Base-by-base conservation (phyloP, 345 rosid species). In the Arabis hirsuta region DNA sequence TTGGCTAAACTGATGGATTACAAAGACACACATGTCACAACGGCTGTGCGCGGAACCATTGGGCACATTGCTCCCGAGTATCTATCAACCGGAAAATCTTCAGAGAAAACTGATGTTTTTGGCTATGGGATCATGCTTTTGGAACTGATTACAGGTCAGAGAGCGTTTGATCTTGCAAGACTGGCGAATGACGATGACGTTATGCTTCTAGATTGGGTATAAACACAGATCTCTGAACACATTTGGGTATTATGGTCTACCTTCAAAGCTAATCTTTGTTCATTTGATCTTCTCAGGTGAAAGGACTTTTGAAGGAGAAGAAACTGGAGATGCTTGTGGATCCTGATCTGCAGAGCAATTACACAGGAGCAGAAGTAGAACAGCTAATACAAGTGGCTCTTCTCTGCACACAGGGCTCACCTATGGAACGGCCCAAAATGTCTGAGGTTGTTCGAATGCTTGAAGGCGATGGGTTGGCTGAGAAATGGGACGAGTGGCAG, bases 21-120 rank as follows among this genome's bases (percentile, higher is more conserved):
- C 78, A 92, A 92, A 80, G 98, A 92, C 65, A 90, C 98, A 12
- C 96, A 92, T 74, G 98, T 92, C 22, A 92, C 98, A 38, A 92
- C 96, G 13, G 96, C 98, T 16, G 98, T 92, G 59, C 91, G 96
- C 39, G 98, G 98, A 52, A 92, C 96, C 31, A 90, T 92, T 62
- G 98, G 98, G 22, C 98, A 92, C 55, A 92, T 92, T 68, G 98
- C 98, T 75, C 98, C 98, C 0, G 98, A 92, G 65, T 90, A 92
- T 75, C 91, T 92, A 24, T 90, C 98, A 29, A 90, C 96, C 3
- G 98, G 98, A 22, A 92, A 90, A 76, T 92, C 98, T 19, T 92
- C 98, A 0, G 98, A 92, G 85, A 92, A 92, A 80, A 92, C 98
- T 7, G 95, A 92, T 79, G 98, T 88, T 72, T 92, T 92, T 66